Evolutionary conservation across 495 filamentous ascomycete species (phyloP), one percentile per base, ranked within the genome.

Genomic region (Penicillium waksmanii): DNA sequence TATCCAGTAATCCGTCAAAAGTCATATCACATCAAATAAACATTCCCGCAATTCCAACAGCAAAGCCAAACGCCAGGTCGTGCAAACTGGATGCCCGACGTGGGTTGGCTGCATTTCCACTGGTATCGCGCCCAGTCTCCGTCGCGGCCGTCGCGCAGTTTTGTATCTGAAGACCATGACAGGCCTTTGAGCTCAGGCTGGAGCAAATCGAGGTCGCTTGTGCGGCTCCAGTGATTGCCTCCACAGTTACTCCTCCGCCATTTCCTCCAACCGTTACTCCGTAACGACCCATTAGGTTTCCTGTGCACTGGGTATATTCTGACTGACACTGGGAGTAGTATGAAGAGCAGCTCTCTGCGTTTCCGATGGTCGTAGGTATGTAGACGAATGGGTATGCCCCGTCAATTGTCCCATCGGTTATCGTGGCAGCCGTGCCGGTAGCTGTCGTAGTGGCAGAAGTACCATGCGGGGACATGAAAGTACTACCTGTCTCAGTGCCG

Each of bases 191-290:
- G 51, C 85, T 88, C 56, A 90, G 72, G 60, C 84, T 89, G 15
- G 81, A 82, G 71, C 89, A 93, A 9, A 90, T 84, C 17, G 84
- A 83, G 4, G 79, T 81, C 8, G 88, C 88, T 38, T 79, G 79
- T 7, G 80, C 70, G 7, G 74, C 43, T 15, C 80, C 77, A 11
- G 77, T 73, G 18, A 82, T 80, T 0, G 85, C 88, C 42, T 81
- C 80, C 21, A 89, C 81, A 1, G 87, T 91, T 38, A 89, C 85
- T 21, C 85, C 85, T 44, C 70, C 77, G 17, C 75, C 78, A 5
- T 58, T 71, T 35, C 68, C 80, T 8, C 63, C 79, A 17, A 77
- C 71, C 11, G 78, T 81, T 9, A 81, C 78, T 2, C 68, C 76
- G 42, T 80, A 79, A 15, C 69, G 69, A 12, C 80, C 85, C 35